Conservation (phyloP, 257 asterid species). For the Anisodus acutangulus region DNA sequence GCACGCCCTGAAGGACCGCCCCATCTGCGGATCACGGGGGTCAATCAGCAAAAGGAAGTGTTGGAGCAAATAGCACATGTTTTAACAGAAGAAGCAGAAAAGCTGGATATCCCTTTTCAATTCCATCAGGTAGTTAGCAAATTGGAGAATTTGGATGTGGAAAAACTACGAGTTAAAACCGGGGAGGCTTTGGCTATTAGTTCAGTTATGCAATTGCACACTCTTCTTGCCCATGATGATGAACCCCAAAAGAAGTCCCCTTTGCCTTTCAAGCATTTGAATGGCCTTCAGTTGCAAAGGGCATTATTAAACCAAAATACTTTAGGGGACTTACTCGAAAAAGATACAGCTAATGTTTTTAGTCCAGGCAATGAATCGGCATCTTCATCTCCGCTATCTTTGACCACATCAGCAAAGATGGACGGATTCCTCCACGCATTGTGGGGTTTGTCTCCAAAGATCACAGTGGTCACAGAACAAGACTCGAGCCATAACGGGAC, state of each 20-base stretch:
- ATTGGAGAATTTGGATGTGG: slow-evolving; percentile 71
- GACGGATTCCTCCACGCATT: slow-evolving; percentile 66
- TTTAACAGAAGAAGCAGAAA: slow-evolving; percentile 78
- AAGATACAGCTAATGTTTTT: slow-evolving; percentile 45
- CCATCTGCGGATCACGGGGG: slow-evolving; percentile 83
- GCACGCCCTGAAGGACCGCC: slow-evolving; percentile 99
- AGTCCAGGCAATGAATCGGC: slow-evolving; percentile 47
- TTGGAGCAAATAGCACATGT: slow-evolving; percentile 81
- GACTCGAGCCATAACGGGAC: slow-evolving; percentile 82
- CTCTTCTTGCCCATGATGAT: slow-evolving; percentile 60
- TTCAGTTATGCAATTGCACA: slow-evolving; percentile 69
- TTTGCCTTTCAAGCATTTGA: slow-evolving; percentile 40
- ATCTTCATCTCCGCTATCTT: slow-evolving; percentile 71
- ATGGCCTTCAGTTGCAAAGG: slow-evolving; percentile 56
- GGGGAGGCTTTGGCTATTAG: slow-evolving; percentile 93
- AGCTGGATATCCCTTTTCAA: slow-evolving; percentile 84
- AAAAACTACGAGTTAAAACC: slow-evolving; percentile 74
- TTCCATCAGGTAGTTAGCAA: slow-evolving; percentile 75
- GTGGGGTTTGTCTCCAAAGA: slow-evolving; percentile 81
- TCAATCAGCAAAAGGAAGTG: slow-evolving; percentile 70
- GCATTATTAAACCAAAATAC: slow-evolving; percentile 50
- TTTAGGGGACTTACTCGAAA: slow-evolving; percentile 73
- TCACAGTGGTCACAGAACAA: slow-evolving; percentile 88
- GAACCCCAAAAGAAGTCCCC: slow-evolving; percentile 54
- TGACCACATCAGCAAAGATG: slow-evolving; percentile 42